Evolutionary conservation across 371 early-diverging fungal genomes (phyloP), one percentile per base, ranked within the genome.

Genomic region (Rhizopus delemar): DNA sequence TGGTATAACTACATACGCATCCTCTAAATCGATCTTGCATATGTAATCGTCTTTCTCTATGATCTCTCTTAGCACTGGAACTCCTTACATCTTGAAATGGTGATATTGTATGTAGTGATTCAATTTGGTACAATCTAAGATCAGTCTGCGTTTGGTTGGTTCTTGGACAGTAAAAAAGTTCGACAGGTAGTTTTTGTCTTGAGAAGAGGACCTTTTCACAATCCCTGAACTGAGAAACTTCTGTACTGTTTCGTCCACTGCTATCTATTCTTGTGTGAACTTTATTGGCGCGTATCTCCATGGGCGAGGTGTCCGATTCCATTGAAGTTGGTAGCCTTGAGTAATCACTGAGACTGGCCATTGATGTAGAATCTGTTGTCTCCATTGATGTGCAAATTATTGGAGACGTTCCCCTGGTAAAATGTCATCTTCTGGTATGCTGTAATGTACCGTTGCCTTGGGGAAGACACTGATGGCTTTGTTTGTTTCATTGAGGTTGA

Each of bases 41-140:
- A n/a, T 49, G 5, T 16, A 49, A 29, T 57, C 50, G 38, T 53
- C 39, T 22, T 32, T 29, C 11, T 64, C 56, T 0, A 54, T 58
- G 2, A 64, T 0, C 8, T 64, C 55, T 13, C 59, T 13, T 8
- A 56, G 28, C 11, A 41, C 51, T 4, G 59, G 59, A 0, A 52
- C 52, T 1, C 59, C 59, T 15, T 59, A 52, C 59, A 59, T 59
- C 15, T 51, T 62, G 57, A 56, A 62, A 36, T 62, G 62, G 28
- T 45, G n/a, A 29, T 8, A 11, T 32, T 56, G 62, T 0, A 62
- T 38, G n/a, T 15, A 56, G 8, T 28, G 5, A 46, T 62, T 62
- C 12, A 56, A n/a, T 9, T 38, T 33, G 2, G 41, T 41, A 16
- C 57, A 57, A 29, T 57, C 57, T 15, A 57, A 33, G 4, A 57